These are phyloP conservation scores for Barbatosphaeria neglecta DNA, from an alignment of 495 filamentous ascomycete species.

Conservation along the genomic window DNA sequence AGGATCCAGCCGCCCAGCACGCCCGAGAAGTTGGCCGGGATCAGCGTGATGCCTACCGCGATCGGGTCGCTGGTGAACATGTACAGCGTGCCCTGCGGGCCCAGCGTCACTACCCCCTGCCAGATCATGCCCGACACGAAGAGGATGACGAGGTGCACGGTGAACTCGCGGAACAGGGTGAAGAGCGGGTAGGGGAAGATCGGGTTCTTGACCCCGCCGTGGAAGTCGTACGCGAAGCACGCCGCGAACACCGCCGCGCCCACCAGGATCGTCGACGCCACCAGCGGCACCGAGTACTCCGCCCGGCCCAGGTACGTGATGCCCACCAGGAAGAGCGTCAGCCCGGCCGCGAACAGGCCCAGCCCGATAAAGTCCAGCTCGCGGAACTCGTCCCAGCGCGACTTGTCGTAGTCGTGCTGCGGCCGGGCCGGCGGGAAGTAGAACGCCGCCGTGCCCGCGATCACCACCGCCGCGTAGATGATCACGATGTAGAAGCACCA, in stretches of 20 bases:
- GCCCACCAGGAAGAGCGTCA: constrained; percentile 17
- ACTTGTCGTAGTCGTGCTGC: constrained; percentile 14
- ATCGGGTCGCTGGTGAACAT: constrained; percentile 12
- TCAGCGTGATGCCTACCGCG: constrained; percentile 12
- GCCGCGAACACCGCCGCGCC: constrained; percentile 10
- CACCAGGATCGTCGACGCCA: constrained; percentile 10
- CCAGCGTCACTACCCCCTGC: constrained; percentile 9
- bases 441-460: constrained; percentile 13
- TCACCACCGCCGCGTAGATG: constrained; percentile 14
- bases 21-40: constrained; percentile 10
- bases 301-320: constrained; percentile 12
- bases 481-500: constrained; percentile 17
- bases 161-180: constrained; percentile 13
- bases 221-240: constrained; percentile 17
- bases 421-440: constrained; percentile 22
- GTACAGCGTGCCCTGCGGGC: constrained; percentile 15
- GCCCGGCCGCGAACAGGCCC: constrained; percentile 13
- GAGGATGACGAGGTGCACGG: constrained; percentile 13
- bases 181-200: constrained; percentile 18
- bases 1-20: constrained; percentile 19
- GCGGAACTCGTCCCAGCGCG: constrained; percentile 13
- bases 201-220: constrained; percentile 10
- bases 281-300: constrained; percentile 6
- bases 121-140: constrained; percentile 20
- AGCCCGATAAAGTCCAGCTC: constrained; percentile 22